Percentiles rank a stretch among this genome's conserved stretches.
These are phyloP conservation scores for Coccomyxa subellipsoidea DNA, from an alignment of 163 green algal genomes.

Conservation along the genomic window DNA sequence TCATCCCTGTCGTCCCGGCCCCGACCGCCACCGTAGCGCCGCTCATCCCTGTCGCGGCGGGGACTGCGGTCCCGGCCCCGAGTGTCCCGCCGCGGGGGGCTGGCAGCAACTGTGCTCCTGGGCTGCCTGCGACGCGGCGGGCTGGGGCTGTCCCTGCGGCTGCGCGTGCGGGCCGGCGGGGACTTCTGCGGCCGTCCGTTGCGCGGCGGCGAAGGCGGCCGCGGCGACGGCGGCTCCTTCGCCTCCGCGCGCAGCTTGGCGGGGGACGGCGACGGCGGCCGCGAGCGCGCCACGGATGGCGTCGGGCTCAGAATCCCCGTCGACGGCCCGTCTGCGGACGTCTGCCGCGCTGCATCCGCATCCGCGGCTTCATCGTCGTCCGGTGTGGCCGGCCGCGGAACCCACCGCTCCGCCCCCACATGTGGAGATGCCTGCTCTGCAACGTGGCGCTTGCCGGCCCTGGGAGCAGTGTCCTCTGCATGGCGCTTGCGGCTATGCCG, in stretches of 20 bases:
- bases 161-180: background rate
- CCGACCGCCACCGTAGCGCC: background rate
- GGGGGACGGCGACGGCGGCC: background rate
- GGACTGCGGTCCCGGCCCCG: background rate
- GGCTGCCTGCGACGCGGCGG: background rate
- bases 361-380: background rate
- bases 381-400: background rate
- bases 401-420: slow-evolving; percentile 1
- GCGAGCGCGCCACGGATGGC: background rate
- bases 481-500: background rate
- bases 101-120: background rate
- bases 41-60: background rate
- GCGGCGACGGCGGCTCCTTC: background rate
- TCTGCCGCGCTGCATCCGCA: slow-evolving; percentile 13
- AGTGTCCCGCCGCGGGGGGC: background rate
- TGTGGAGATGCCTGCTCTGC: background rate
- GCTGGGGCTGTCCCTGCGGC: background rate
- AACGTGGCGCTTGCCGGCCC: background rate
- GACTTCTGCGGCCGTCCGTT: background rate
- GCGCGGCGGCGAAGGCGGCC: background rate
- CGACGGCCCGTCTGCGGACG: slow-evolving; percentile 7
- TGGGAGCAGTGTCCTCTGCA: too few relatives aligned
- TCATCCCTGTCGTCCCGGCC: background rate
- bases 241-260: slow-evolving; percentile 1
- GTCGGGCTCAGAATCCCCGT: background rate